Evolutionary conservation across 306 rosid genomes (phyloP), one percentile per base, ranked within the genome.

Genomic region (Cicer pinnatifidum): DNA sequence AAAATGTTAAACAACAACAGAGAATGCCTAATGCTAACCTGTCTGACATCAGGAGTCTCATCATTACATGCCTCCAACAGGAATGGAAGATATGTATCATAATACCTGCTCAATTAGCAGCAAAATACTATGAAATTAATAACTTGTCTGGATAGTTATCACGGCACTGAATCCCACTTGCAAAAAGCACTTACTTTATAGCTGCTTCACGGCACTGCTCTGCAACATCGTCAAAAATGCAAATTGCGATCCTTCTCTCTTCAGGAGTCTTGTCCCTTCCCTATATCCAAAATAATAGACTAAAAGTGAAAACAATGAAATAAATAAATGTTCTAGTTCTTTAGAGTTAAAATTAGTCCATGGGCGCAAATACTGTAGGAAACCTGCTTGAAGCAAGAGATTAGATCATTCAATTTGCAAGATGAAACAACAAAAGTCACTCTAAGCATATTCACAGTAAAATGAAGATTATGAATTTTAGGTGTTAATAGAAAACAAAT

Each of bases 171-270:
- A 3, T 28, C 35, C 35, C 35, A 3, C 35, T 28, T 28, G 35
- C 35, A 28, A 28, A 28, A 68, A 40, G 68, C 41, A 51, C 81
- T 79, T 85, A 92, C 99, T 91, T 92, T 12, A 95, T 60, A 54
- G 97, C 99, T 41, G 97, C 91, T 86, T 95, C 99, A 75, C 88
- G 97, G 46, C 99, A 95, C 82, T 95, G 99, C 82, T 95, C 99
- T 6, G 92, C 99, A 76, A 95, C 86, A 77, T 95, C 99, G 82
- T 95, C 99, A 80, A 95, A 95, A 79, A 95, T 95, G 89, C 99
- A 95, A 71, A 95, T 92, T 53, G 99, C 99, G 47, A 92, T 92
- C 82, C 99, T 90, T 69, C 99, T 87, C 89, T 95, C 99, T 85
- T 90, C 99, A 16, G 96, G 89, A 40, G 99, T 83, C 85, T 91